phyloP scores from a whole-genome alignment of 768 basidiomycete genomes.

The Boletellus ananas region DNA sequence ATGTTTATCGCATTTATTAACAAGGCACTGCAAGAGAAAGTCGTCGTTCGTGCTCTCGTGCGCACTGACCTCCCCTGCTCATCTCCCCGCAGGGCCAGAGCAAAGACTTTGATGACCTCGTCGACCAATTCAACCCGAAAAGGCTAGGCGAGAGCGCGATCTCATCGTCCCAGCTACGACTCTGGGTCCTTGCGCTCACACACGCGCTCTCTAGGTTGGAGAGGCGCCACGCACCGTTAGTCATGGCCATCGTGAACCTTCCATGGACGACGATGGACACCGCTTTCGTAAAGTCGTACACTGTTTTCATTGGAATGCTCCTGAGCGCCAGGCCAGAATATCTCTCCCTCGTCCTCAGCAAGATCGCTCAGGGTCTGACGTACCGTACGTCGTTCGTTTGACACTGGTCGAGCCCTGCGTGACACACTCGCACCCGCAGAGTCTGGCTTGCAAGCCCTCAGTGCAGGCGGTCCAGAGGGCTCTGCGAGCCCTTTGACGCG shows the following conservation, averaged over 20 bases:
- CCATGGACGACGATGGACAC: constrained; percentile 94
- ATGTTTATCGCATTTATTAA: constrained; percentile 83
- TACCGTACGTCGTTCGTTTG: constrained; percentile 60
- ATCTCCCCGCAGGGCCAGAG: constrained; percentile 53
- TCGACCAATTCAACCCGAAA: constrained; percentile 74
- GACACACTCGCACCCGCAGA: constrained; percentile 41
- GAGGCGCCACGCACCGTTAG: constrained; percentile 69
- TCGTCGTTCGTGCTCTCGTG: constrained; percentile 47
- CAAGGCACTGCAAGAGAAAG: constrained; percentile 74
- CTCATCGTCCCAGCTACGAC: constrained; percentile 54
- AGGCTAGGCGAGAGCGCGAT: constrained; percentile 31
- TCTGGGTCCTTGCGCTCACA: constrained; percentile 83
- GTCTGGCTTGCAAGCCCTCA: constrained; percentile 63
- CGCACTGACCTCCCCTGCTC: constrained; percentile 10
- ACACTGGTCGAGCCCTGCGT: neutral
- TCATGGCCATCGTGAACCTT: constrained; percentile 81
- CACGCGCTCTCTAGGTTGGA: constrained; percentile 92
- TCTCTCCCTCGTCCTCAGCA: constrained; percentile 76
- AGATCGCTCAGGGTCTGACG: constrained; percentile 81
- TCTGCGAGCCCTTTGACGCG: constrained; percentile 74
- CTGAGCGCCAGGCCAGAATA: constrained; percentile 91
- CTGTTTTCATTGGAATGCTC: constrained; percentile 85
- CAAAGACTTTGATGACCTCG: constrained; percentile 83
- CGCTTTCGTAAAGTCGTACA: constrained; percentile 82
- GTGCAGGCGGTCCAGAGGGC: constrained; percentile 54